Base-by-base conservation (phyloP, 1,139 yeast genomes). In the Kazachstania sp. region DNA sequence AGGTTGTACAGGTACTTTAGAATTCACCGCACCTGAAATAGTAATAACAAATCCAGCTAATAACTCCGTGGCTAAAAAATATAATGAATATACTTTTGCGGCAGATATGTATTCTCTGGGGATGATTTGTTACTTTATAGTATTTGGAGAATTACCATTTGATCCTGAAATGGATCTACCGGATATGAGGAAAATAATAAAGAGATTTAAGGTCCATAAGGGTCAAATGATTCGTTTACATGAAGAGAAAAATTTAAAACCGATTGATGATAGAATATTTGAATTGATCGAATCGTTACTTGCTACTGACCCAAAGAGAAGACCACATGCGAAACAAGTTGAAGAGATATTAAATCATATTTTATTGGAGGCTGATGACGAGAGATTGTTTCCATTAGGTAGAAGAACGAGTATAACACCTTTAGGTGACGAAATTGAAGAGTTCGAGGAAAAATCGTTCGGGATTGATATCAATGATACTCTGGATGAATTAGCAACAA, bases 71-170 rank as follows among this genome's bases (percentile, higher is more conserved):
- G 41, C 38, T 23, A 34, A 43, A 8, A 39, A 41, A 30, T 51
- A 74, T 42, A 71, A 73, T 36, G 79, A 82, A 45, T 86, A 83
- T 57, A 75, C 82, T 9, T 79, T 75, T 58, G 76, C 78, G 43
- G 80, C 95, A 30, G 97, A 87, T 63, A 73, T 86, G 44, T 87
- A 85, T 61, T 83, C 95, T 0, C 64, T 87, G 37, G 97, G 96
- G 0, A 77, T 88, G 78, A 83, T 86, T 32, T 65, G 86, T 43
- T 81, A 85, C 60, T 86, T 76, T 61, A 64, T 87, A 47, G 79
- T 90, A 51, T 82, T 81, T 60, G 86, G 88, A 1, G 67, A 67
- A 23, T 66, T 86, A 35, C 96, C 96, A 0, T 86, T 77, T 54
- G 67, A 70, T n/a, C 56, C 75, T 73, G 12, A 55, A 49, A 19